A percentile compares a stretch with the other conserved stretches of the same genome.
These are phyloP conservation scores for Fomitopsis serialis DNA, from an alignment of 768 basidiomycete genomes.

Conservation along the genomic window DNA sequence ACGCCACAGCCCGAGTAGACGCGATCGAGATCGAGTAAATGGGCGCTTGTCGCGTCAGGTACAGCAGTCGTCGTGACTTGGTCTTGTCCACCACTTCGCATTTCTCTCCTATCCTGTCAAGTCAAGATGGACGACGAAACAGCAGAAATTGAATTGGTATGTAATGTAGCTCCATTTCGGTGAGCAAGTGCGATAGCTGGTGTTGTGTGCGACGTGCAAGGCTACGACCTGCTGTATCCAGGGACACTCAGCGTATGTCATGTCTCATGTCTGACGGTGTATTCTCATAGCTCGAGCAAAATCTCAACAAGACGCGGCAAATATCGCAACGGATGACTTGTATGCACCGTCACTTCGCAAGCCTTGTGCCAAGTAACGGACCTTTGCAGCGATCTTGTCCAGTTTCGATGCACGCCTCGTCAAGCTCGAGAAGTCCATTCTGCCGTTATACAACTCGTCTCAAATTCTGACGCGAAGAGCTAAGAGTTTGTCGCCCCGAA, in stretches of 20 bases:
- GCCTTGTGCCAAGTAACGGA: not conserved
- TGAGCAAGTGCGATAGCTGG: too few species aligned
- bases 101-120: too few species aligned
- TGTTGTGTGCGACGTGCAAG: too few species aligned
- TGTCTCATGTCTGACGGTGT: too few species aligned
- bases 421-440: constrained; percentile 79
- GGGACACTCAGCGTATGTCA: too few species aligned
- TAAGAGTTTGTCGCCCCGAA: constrained; percentile 67
- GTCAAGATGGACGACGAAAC: constrained; percentile 51
- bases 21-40: too few species aligned
- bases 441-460: constrained; percentile 76
- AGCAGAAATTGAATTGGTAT: constrained; percentile 70
- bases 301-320: constrained; percentile 79
- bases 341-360: constrained; percentile 30
- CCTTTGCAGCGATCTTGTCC: constrained; percentile 61
- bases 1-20: too few species aligned
- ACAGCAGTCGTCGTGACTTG: too few species aligned
- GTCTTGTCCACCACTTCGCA: too few species aligned
- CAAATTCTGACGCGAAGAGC: constrained; percentile 69
- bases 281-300: constrained; percentile 88
- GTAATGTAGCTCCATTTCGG: not conserved
- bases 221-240: too few species aligned
- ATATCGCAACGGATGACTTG: constrained; percentile 85
- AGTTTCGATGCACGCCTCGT: constrained; percentile 80
- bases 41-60: too few species aligned